Evolutionary conservation across 371 early-diverging fungal genomes (phyloP).

Genomic region (Mortierella polycephala): DNA sequence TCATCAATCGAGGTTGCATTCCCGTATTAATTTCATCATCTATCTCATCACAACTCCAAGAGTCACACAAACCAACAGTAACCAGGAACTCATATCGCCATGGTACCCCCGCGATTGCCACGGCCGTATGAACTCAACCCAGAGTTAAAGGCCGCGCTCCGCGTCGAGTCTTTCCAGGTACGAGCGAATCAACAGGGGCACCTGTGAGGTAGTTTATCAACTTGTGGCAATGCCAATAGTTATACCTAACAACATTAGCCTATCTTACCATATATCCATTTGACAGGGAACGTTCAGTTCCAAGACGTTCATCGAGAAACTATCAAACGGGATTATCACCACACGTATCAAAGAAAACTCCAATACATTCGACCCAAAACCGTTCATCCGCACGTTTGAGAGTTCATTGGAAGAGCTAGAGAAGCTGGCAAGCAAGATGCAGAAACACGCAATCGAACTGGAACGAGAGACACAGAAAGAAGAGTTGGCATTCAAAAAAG

Average conservation of each 20-base stretch:
- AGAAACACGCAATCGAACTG: conserved; percentile 83
- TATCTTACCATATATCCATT: neutral
- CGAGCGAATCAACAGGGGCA: too few species aligned
- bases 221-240: neutral
- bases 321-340: conserved; percentile 48
- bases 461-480: conserved; percentile 80
- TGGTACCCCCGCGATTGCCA: conserved; percentile 45
- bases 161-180: conserved; percentile 55
- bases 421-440: conserved; percentile 77
- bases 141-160: conserved; percentile 47
- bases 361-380: conserved; percentile 77
- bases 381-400: conserved; percentile 93
- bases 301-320: conserved; percentile 46
- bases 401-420: conserved; percentile 83
- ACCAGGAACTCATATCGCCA: conserved; percentile 2
- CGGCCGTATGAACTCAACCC: conserved; percentile 50
- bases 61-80: neutral
- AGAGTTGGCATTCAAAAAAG: conserved; percentile 79
- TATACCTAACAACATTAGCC: neutral
- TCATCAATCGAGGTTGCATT: too few species aligned
- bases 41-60: neutral
- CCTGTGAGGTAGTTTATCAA: neutral
- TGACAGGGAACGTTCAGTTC: conserved; percentile 47
- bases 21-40: too few species aligned
- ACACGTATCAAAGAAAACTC: conserved; percentile 54